Evolutionary conservation across 129 eudicot species (phyloP).

Genomic region (Saussurea involucrata): DNA sequence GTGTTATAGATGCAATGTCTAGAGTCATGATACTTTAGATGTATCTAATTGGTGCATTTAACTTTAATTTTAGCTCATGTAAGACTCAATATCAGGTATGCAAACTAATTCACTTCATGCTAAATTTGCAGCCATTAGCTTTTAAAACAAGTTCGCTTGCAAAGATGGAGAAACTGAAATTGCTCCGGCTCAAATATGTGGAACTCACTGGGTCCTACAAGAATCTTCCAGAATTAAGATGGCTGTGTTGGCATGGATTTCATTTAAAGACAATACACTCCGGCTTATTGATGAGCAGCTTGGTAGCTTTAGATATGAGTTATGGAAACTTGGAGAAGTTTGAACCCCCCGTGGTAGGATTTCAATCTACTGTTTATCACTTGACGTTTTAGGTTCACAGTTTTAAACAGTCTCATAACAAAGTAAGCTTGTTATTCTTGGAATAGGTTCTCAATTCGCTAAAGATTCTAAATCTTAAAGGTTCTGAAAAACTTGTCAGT

Average conservation of each 20-base stretch:
- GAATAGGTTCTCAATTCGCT: too few relatives aligned
- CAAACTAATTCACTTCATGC: neutral
- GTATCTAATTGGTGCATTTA: too few relatives aligned
- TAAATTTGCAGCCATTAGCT: neutral
- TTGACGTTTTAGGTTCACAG: too few relatives aligned
- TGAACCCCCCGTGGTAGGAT: neutral
- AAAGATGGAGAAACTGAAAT: constrained; percentile 7
- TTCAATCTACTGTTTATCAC: neutral
- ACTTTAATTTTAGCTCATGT: too few relatives aligned
- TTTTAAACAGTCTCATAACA: neutral
- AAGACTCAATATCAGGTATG: too few relatives aligned
- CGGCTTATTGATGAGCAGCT: neutral
- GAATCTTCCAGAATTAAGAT: constrained; percentile 13
- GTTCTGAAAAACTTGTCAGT: too few relatives aligned
- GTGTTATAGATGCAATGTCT: too few relatives aligned
- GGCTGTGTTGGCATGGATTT: constrained; percentile 25
- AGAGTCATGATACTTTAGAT: too few relatives aligned
- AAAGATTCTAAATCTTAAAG: too few relatives aligned
- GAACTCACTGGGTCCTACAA: neutral
- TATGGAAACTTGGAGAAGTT: neutral
- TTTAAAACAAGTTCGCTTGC: too few relatives aligned
- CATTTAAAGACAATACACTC: constrained; percentile 2
- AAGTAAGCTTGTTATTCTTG: too few relatives aligned
- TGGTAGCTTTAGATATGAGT: constrained; percentile 21
- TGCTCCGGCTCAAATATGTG: constrained; percentile 14